Evolutionary conservation across 371 early-diverging fungal species (phyloP).

Genomic region (Ordospora colligata): DNA sequence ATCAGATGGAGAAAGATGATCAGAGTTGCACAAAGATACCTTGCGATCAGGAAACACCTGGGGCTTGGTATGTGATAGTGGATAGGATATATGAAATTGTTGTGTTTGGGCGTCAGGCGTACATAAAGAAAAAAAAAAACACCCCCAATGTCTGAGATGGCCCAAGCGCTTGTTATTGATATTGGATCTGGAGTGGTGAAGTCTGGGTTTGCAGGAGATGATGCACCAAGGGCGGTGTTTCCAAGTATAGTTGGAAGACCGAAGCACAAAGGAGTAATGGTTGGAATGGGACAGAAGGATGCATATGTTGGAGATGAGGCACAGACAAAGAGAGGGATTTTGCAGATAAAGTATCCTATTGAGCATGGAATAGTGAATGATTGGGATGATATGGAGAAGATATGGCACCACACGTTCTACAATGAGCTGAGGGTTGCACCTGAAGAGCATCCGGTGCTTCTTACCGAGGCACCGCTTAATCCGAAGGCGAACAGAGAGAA

Average conservation of each 20-base stretch:
- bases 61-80: neutral
- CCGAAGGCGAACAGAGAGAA: conserved; percentile 99
- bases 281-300: conserved; percentile 99
- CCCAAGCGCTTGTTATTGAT: conserved; percentile 69
- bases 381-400: conserved; percentile 99
- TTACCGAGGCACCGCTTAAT: conserved; percentile 98
- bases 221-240: conserved; percentile 94
- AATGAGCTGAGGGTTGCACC: conserved; percentile 75
- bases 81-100: no score
- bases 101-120: neutral
- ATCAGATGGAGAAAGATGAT: neutral
- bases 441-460: conserved; percentile 92
- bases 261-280: conserved; percentile 95
- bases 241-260: conserved; percentile 98
- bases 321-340: conserved; percentile 95
- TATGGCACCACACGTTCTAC: conserved; percentile 97
- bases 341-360: conserved; percentile 96
- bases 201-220: conserved; percentile 99
- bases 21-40: neutral
- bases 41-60: neutral
- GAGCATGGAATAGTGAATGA: conserved; percentile 99
- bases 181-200: conserved; percentile 99
- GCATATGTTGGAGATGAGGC: conserved; percentile 99
- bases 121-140: conserved; percentile 27
- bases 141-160: conserved; percentile 48